These are phyloP conservation scores for Sarocladiaceae sp. DNA, from an alignment of 2,329 filamentous ascomycete genomes.

Conservation along the genomic window DNA sequence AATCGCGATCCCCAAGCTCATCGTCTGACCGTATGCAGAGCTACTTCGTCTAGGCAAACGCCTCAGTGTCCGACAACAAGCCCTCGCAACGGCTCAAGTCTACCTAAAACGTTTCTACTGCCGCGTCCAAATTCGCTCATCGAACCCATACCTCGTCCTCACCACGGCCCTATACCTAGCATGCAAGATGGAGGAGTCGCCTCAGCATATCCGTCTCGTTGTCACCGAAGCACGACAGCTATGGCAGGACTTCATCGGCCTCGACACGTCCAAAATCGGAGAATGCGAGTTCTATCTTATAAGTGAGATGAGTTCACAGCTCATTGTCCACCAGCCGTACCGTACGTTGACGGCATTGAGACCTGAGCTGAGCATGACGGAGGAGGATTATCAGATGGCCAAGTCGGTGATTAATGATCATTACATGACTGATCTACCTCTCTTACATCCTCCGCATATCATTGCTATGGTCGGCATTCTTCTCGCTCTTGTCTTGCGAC, in stretches of 20 bases:
- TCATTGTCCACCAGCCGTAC: slow-evolving; percentile 90
- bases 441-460: slow-evolving; percentile 80
- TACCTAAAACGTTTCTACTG: slow-evolving; percentile 94
- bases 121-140: slow-evolving; percentile 84
- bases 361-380: slow-evolving; percentile 63
- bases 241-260: slow-evolving; percentile 74
- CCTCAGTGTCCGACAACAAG: slow-evolving; percentile 82
- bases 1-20: background rate
- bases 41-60: slow-evolving; percentile 80
- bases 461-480: slow-evolving; percentile 85
- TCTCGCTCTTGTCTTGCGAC: slow-evolving; percentile 76
- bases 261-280: slow-evolving; percentile 79
- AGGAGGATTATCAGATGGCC: slow-evolving; percentile 73
- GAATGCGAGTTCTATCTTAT: slow-evolving; percentile 94
- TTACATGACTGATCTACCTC: slow-evolving; percentile 85
- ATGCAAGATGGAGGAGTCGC: slow-evolving; percentile 97
- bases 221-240: slow-evolving; percentile 80
- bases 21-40: slow-evolving; percentile 43
- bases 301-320: slow-evolving; percentile 82
- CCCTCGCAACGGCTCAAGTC: slow-evolving; percentile 87
- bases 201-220: slow-evolving; percentile 91
- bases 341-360: slow-evolving; percentile 72
- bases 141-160: slow-evolving; percentile 88
- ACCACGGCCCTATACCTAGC: slow-evolving; percentile 93
- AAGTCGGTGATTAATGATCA: slow-evolving; percentile 87